Conservation (phyloP, 306 rosid species). For the Lathyrus tuberosus region DNA sequence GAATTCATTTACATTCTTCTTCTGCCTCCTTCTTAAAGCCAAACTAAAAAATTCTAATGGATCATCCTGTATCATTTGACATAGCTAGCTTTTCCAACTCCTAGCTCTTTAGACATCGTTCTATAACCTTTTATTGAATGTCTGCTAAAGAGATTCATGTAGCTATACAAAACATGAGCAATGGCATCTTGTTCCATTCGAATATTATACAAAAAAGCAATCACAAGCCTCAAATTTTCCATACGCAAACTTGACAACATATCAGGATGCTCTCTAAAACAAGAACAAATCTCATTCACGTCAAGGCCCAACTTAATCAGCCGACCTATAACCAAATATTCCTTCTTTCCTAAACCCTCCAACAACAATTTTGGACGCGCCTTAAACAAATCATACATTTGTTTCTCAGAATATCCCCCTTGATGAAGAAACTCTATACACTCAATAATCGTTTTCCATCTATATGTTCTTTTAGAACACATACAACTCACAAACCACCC, state of each 20-base stretch:
- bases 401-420: constrained; percentile 57
- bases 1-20: constrained; percentile 32
- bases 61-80: constrained; percentile 59
- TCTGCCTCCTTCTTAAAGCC: constrained; percentile 51
- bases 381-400: constrained; percentile 56
- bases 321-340: constrained; percentile 51
- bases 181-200: constrained; percentile 64
- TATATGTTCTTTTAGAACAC: constrained; percentile 48
- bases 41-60: constrained; percentile 55
- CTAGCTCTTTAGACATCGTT: constrained; percentile 60
- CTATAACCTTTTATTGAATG: constrained; percentile 57
- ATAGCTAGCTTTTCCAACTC: constrained; percentile 53
- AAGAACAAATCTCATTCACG: constrained; percentile 47
- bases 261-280: constrained; percentile 55
- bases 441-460: constrained; percentile 70
- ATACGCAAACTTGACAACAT: constrained; percentile 47
- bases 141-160: constrained; percentile 51
- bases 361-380: constrained; percentile 56
- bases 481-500: constrained; percentile 66
- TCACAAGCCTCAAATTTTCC: constrained; percentile 50
- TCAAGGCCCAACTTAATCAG: constrained; percentile 58
- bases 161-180: constrained; percentile 45
- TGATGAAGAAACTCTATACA: constrained; percentile 55
- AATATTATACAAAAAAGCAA: constrained; percentile 57
- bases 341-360: constrained; percentile 66